Base-by-base conservation (phyloP, 306 rosid species). In the Ormosia semicastrata region DNA sequence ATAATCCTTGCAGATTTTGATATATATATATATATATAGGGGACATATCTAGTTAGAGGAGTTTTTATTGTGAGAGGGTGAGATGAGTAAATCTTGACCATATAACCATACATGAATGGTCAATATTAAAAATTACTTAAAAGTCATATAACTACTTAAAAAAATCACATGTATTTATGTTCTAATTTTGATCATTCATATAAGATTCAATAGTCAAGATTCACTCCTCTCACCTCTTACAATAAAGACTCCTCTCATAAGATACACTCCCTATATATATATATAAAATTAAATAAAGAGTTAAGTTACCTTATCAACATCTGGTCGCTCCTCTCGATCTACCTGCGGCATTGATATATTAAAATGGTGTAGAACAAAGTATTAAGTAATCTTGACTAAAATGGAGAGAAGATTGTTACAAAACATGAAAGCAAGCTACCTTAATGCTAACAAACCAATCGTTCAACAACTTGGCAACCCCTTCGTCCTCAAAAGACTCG, bases 311-410 rank as follows among this genome's bases (percentile, higher is more conserved):
- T 95, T 95, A 83, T 95, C 99, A 50, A 95, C 98, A 86, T 95
- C 99, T 2, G 99, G 99, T 17, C 98, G 91, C 85, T 95, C 98
- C 89, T 95, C 99, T 24, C 97, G 92, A 73, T 95, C 99, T 85
- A 93, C 99, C 98, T 95, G 89, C 75, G 41, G 81, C 65, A 88
- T 73, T 52, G 37, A 85, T 60, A 79, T 68, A 75, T 85, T 39
- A 90, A 84, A 68, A 74, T 13, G 2, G 17, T 43, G 76, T 52
- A 71, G 81, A 80, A 50, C 67, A 80, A 17, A 66, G 15, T 8
- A 73, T 18, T 70, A 52, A 77, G 49, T 41, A 73, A 64, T 43
- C 12, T 63, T 10, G 29, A 69, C 40, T 36, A 52, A 71, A 84
- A 6, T 58, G 34, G 73, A 66, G 73, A 78, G 60, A 62, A 78